Evolutionary conservation across 768 basidiomycete genomes (phyloP), one percentile per base, ranked within the genome.

Genomic region (Lentinula detonsa): DNA sequence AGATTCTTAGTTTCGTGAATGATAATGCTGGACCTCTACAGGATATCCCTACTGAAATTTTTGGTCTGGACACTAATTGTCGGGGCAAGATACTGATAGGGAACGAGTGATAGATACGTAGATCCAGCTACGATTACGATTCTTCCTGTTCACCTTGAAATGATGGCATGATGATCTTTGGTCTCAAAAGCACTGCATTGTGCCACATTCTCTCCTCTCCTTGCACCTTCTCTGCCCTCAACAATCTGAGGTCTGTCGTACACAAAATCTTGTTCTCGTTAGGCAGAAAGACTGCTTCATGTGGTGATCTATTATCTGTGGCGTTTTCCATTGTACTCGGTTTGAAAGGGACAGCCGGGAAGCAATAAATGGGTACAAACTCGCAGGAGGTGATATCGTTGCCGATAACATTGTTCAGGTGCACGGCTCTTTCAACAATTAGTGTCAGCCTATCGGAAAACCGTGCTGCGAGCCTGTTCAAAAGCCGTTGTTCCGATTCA

Each of bases 331-430:
- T 83, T 50, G 66, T 69, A 1, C 61, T 59, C 0, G 65, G 62
- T 57, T 80, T 74, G 48, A 78, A 86, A 37, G 56, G 57, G 0
- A 76, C 72, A 16, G 79, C 81, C 4, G 78, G 76, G 1, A 71
- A 63, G 46, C 78, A 74, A 51, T 80, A 79, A 9, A 81, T 65
- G 16, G 80, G 75, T 67, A 85, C 82, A 61, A 87, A 65, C 64
- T 86, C 85, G 57, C 79, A 81, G 2, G 78, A 81, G 1, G 81
- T 82, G 50, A 87, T 74, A 55, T 81, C 81, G 68, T 85, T 82
- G 0, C 85, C 84, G 52, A 86, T 77, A 10, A 79, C 80, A 67
- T 80, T 82, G 64, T 84, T 84, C 60, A 87, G 70, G 7, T 74
- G 74, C 60, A 81, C 72, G 2, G 84, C 81, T 5, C 75, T 67